Conservation (phyloP, 371 early-diverging fungal genomes). For the Syncephalastrum racemosum region DNA sequence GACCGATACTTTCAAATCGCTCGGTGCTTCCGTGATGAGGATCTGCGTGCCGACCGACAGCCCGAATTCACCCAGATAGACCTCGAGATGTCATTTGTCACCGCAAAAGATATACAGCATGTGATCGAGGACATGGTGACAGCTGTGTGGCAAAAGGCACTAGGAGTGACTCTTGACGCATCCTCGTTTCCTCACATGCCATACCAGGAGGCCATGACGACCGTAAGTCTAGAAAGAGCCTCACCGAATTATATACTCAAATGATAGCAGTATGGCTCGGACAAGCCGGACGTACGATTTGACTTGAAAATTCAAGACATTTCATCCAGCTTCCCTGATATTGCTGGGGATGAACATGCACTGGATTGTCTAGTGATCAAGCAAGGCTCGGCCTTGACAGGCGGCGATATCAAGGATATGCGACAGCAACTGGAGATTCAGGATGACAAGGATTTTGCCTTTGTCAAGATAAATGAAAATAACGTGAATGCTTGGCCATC, state of each 20-base stretch:
- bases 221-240: constrained; percentile 28
- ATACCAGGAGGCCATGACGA: constrained; percentile 80
- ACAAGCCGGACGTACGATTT: constrained; percentile 88
- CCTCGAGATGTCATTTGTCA: constrained; percentile 86
- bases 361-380: constrained; percentile 51
- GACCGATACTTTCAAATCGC: constrained; percentile 94
- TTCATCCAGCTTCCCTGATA: constrained; percentile 23
- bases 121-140: constrained; percentile 78
- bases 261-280: constrained; percentile 74
- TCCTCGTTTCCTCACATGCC: constrained; percentile 69
- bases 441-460: constrained; percentile 40
- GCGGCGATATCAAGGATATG: constrained; percentile 38
- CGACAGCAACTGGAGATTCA: constrained; percentile 27
- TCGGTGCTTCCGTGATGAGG: constrained; percentile 92
- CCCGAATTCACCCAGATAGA: constrained; percentile 96
- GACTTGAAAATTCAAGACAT: constrained; percentile 66
- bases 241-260: constrained; percentile 1
- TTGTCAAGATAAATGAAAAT: constrained; percentile 57
- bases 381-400: constrained; percentile 33
- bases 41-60: constrained; percentile 86
- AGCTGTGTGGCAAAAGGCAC: constrained; percentile 64
- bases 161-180: constrained; percentile 49
- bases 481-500: constrained; percentile 58
- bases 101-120: constrained; percentile 65
- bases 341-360: constrained; percentile 17